Evolutionary conservation across 495 filamentous ascomycete genomes (phyloP), one percentile per base, ranked within the genome.

Genomic region (Clavariopsis aquatica): DNA sequence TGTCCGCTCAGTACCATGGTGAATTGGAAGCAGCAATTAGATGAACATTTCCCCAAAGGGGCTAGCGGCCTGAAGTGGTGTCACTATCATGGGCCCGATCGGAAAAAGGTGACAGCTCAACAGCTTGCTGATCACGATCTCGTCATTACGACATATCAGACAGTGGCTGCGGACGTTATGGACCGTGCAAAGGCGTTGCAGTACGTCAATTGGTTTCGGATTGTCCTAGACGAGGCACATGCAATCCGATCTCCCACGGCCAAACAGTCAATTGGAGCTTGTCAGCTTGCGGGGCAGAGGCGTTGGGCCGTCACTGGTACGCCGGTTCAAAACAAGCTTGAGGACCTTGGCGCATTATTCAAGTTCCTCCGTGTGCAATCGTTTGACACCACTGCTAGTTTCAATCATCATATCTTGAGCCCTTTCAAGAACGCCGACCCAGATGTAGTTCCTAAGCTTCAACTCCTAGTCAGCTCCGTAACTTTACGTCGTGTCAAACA

Each of bases 301-400:
- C 86, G 92, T 19, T 98, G 94, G 94, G 93, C 94, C 1, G 92
- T 98, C 9, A 98, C 94, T 1, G 93, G 93, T 47, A 96, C 91
- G 0, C 90, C 92, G 0, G 88, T 94, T 17, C 90, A 96, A 72
- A 97, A 98, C 72, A 87, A 91, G 23, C 81, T 98, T 6, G 92
- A 96, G 55, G 94, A 98, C 73, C 81, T 98, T 9, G 85, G 89
- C 19, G 88, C 94, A 8, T 80, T 98, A n/a, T 87, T 96, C 57
- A 92, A 89, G 27, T 98, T 98, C 69, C 77, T 98, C 7, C 87
- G 89, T 1, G 75, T 98, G 15, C 85, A 85, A 66, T 94, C 94
- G 0, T 98, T 98, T 70, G 87, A 95, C 65, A 88, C 96, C 45
- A 85, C 83, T 55, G 75, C 77, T 58, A 84, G 81, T 34, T 98